Percentiles rank a stretch among this genome's conserved stretches.
phyloP scores from a whole-genome alignment of 768 basidiomycete species.

The Rhizopogon salebrosus region DNA sequence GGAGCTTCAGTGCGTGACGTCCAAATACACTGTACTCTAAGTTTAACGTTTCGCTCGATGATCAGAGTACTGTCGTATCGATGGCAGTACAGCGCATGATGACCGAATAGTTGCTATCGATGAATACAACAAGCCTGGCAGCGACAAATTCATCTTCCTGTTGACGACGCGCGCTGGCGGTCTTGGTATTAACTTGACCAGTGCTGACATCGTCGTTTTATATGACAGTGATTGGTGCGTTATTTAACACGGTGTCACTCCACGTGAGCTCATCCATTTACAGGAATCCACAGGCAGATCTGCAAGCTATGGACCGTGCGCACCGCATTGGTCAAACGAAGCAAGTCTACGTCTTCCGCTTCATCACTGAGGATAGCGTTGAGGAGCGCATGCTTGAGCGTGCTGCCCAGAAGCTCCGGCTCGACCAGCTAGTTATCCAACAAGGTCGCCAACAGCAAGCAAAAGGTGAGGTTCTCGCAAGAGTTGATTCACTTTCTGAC shows the following conservation, averaged over 20 bases:
- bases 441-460: slow-evolving; percentile 82
- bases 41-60: slow-evolving; percentile 4
- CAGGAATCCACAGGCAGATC: slow-evolving; percentile 97
- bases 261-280: slow-evolving; percentile 2
- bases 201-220: slow-evolving; percentile 90
- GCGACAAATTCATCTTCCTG: slow-evolving; percentile 95
- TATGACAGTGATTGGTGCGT: slow-evolving; percentile 94
- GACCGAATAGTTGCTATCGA: slow-evolving; percentile 95
- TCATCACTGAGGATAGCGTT: slow-evolving; percentile 92
- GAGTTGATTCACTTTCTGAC: not conserved
- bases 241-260: not conserved
- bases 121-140: slow-evolving; percentile 92
- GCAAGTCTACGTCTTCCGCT: slow-evolving; percentile 96
- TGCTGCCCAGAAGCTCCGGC: slow-evolving; percentile 89
- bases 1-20: slow-evolving; percentile 66
- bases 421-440: slow-evolving; percentile 96
- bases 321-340: slow-evolving; percentile 97
- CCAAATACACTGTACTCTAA: not conserved
- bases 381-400: slow-evolving; percentile 94
- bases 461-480: slow-evolving; percentile 50
- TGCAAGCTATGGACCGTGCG: slow-evolving; percentile 98
- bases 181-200: slow-evolving; percentile 92
- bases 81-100: slow-evolving; percentile 93
- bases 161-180: slow-evolving; percentile 96
- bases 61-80: slow-evolving; percentile 92